Evolutionary conservation across 768 basidiomycete species (phyloP), one percentile per base, ranked within the genome.

Genomic region (Suillus weaverae): DNA sequence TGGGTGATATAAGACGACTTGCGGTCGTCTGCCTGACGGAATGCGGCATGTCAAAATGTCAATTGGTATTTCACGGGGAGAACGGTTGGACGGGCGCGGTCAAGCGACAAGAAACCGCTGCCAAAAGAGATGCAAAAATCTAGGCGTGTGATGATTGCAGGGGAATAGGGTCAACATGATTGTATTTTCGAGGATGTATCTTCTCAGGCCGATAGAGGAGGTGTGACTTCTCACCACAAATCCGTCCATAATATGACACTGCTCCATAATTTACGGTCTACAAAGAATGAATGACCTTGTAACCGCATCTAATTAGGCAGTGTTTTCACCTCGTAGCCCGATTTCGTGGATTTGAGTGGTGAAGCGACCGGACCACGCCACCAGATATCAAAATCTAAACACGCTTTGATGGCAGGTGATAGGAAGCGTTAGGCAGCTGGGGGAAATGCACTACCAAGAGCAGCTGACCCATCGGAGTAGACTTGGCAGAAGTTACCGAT

Each of bases 221-320:
- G 64, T 64, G 64, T 32, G 64, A 64, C 30, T 35, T n/a, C n/a
- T 53, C 43, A 55, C 11, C 53, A 63, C 62, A 20, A 63, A 65
- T 63, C 36, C 35, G 64, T 55, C 53, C 48, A 35, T 26, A 26
- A 51, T 22, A 36, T 51, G 35, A 56, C n/a, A 50, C 50, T 43
- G 41, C 38, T 26, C 22, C 44, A 41, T 35, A 20, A 48, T 35
- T 38, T 22, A 35, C 16, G 5, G 5, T 57, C 26, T 39, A 57
- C 26, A 39, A 57, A 30, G 56, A 57, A 20, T 10, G 22, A 56
- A 35, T 20, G 38, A 36, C 11, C 5, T 18, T 33, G 13, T 41
- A n/a, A 36, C 33, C 32, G 33, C 16, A 18, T 46, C 63, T 20
- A 62, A 61, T 62, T 46, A 64, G 63, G 63, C 35, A 62, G 60